Evolutionary conservation across 805 yeast species (phyloP).

Genomic region (Candida taoyuanica): DNA sequence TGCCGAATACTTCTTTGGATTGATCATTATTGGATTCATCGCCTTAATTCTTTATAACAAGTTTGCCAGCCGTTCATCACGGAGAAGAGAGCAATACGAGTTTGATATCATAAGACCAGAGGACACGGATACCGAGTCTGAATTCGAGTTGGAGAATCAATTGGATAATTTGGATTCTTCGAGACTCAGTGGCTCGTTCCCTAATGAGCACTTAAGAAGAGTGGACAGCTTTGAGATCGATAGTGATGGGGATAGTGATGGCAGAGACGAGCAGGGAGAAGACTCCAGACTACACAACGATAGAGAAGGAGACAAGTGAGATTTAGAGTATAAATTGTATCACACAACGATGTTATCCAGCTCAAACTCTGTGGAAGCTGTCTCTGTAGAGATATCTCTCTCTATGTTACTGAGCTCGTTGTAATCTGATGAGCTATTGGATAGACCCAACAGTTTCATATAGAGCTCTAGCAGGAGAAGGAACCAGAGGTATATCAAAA

Average conservation of each 20-base stretch:
- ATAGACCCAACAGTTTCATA: conserved; percentile 32
- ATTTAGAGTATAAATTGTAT: too few relatives aligned
- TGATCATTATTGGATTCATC: conserved; percentile 56
- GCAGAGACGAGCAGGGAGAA: neutral
- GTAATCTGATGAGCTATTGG: conserved; percentile 11
- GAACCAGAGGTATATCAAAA: conserved; percentile 64
- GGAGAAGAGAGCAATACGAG: conserved; percentile 34
- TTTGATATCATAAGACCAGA: conserved; percentile 36
- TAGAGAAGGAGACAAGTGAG: neutral
- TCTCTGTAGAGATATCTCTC: conserved; percentile 6
- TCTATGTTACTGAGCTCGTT: conserved; percentile 7
- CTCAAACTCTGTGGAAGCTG: conserved; percentile 21
- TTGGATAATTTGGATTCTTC: conserved; percentile 30
- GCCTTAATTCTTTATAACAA: conserved; percentile 40
- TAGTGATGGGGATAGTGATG: conserved; percentile 9
- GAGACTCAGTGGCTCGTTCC: conserved; percentile 8
- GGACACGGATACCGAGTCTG: conserved; percentile 63
- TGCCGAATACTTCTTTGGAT: conserved; percentile 56
- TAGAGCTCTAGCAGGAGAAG: conserved; percentile 56
- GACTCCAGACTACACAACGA: neutral
- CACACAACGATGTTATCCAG: conserved; percentile 21
- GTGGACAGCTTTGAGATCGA: conserved; percentile 23
- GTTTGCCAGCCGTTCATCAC: conserved; percentile 36
- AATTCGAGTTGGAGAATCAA: conserved; percentile 72
- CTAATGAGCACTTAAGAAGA: conserved; percentile 7